These are phyloP conservation scores for Geranium incanum DNA, from an alignment of 441 rosid species.

Conservation along the genomic window DNA sequence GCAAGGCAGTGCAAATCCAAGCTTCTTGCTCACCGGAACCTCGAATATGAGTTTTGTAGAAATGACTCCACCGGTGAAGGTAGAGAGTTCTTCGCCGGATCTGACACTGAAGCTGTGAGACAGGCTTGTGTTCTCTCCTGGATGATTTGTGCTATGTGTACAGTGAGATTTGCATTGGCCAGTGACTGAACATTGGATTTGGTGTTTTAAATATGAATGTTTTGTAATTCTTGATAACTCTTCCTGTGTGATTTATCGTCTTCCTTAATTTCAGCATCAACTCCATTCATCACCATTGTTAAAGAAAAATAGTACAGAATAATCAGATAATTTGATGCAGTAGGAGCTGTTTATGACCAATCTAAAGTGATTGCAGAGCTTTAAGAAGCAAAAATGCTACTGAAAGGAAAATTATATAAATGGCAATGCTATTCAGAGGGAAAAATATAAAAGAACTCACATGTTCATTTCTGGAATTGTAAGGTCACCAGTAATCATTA, in stretches of 20 bases:
- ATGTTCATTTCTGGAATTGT: no score
- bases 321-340: no score
- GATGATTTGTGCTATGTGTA: neutral
- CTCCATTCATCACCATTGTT: no score
- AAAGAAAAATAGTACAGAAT: no score
- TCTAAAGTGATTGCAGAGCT: no score
- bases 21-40: conserved; percentile 27
- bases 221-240: conserved; percentile 5
- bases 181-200: conserved; percentile 5
- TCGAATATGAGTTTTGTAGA: conserved; percentile 27
- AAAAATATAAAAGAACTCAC: no score
- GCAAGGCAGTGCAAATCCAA: conserved; percentile 14
- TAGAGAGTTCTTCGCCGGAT: conserved; percentile 32
- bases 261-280: neutral
- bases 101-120: conserved; percentile 36
- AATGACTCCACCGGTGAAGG: conserved; percentile 20
- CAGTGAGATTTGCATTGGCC: neutral
- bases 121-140: neutral
- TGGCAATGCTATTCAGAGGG: no score
- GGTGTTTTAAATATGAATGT: conserved; percentile 2
- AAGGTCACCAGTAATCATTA: neutral
- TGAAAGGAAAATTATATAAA: no score
- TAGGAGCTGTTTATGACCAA: no score
- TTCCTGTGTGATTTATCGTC: neutral
- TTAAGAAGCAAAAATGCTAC: no score